Evolutionary conservation across 148 eudicot species (phyloP), one percentile per base, ranked within the genome.

Genomic region (Spergularia bocconei): DNA sequence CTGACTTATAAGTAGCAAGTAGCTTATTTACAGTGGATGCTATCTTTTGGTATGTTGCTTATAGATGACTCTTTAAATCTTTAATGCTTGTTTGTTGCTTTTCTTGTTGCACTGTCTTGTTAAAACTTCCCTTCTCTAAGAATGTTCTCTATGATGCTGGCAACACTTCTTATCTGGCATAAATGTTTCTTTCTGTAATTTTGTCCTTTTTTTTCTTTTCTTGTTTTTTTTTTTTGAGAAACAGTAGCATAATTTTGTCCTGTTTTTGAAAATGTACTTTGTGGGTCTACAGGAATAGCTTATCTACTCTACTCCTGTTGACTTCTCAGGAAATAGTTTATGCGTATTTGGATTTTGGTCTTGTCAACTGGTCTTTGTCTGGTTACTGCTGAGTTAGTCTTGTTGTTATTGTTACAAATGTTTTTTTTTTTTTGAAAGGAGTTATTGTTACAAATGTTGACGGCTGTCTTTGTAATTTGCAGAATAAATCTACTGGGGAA

Each of bases 401-500:
- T 52, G 13, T 36, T 51, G 25, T 68, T n/a, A 25, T 53, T 12
- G 6, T 10, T 52, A 17, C 10, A 13, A 4, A 58, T 59, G 41
- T 62, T 77, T n/a, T n/a, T n/a, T n/a, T n/a, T n/a, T n/a, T n/a
- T n/a, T n/a, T n/a, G n/a, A n/a, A n/a, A n/a, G n/a, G n/a, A n/a
- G n/a, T n/a, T n/a, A 25, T 53, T 12, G 6, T 10, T 52, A 17
- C 10, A 13, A 4, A 58, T 59, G 41, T 62, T 77, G 38, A 72
- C 51, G 10, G 52, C 23, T 67, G 13, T 77, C 65, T 67, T 16
- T 54, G 55, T 65, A 60, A 76, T 63, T 59, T 72, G 83, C 98
- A 92, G 98, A 90, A 87, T 80, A 89, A 89, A 85, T 88, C 97
- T 77, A 95, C 98, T 0, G 98, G 98, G 77, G 86, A 88, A 79